A percentile compares a stretch with the other conserved stretches of the same genome.
Conservation (phyloP, 192 early-diverging fungal genomes). For the Entophlyctis luteolus region DNA sequence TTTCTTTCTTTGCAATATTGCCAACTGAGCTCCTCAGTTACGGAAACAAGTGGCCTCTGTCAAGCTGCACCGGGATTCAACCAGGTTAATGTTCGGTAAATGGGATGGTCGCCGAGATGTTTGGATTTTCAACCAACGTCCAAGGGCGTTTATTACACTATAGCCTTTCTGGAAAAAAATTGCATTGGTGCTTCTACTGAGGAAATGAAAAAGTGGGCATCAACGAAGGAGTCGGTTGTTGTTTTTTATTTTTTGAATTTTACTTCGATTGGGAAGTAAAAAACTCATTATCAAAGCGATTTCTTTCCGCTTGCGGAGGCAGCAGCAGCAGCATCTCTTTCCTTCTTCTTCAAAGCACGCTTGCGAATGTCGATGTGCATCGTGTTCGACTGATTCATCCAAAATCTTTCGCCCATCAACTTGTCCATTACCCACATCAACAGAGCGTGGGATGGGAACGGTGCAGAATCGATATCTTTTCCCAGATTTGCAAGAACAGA, state of each 20-base stretch:
- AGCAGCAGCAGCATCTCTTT: slow-evolving; percentile 33
- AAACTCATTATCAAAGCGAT: not conserved
- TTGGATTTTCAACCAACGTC: too few species aligned
- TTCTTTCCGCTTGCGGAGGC: not conserved
- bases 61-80: too few species aligned
- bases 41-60: too few species aligned
- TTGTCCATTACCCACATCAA: slow-evolving; percentile 66
- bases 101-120: too few species aligned
- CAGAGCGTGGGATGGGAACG: slow-evolving; percentile 67
- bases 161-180: too few species aligned
- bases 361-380: slow-evolving; percentile 67
- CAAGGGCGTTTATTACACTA: too few species aligned
- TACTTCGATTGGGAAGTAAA: not conserved
- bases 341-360: slow-evolving; percentile 66
- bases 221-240: too few species aligned
- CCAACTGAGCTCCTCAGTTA: too few species aligned
- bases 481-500: slow-evolving; percentile 67
- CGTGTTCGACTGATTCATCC: slow-evolving; percentile 53
- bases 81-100: too few species aligned
- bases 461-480: slow-evolving; percentile 60
- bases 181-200: too few species aligned
- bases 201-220: too few species aligned
- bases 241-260: not conserved
- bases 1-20: too few species aligned
- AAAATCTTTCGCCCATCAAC: slow-evolving; percentile 53